Percentiles rank a stretch among this genome's conserved stretches.
phyloP scores from a whole-genome alignment of 805 yeast genomes.

The Saturnispora sekii region DNA sequence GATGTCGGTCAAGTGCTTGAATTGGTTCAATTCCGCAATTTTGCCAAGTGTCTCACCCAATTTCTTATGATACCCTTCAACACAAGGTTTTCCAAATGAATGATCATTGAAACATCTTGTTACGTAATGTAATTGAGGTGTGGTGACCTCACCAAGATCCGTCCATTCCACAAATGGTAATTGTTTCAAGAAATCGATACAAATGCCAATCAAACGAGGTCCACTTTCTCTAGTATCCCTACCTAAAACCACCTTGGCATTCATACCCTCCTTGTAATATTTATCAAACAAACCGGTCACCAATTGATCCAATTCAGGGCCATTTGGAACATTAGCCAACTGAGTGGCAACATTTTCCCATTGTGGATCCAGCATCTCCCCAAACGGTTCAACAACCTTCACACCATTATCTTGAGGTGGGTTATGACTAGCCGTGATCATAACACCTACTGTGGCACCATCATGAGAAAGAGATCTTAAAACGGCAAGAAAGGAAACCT shows the following conservation, averaged over 20 bases:
- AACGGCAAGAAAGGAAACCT: slow-evolving; percentile 75
- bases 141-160: slow-evolving; percentile 69
- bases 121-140: slow-evolving; percentile 90
- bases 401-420: slow-evolving; percentile 91
- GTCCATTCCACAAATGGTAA: slow-evolving; percentile 26
- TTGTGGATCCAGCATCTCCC: slow-evolving; percentile 72
- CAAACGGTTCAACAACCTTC: slow-evolving; percentile 87
- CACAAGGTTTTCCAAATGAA: slow-evolving; percentile 51
- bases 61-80: slow-evolving; percentile 61
- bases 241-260: slow-evolving; percentile 53
- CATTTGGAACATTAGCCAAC: slow-evolving; percentile 58
- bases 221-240: slow-evolving; percentile 88
- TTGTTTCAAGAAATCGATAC: slow-evolving; percentile 47
- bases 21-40: slow-evolving; percentile 29
- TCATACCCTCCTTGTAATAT: slow-evolving; percentile 33
- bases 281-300: slow-evolving; percentile 20
- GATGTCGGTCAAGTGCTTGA: slow-evolving; percentile 25
- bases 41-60: slow-evolving; percentile 43
- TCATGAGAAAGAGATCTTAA: slow-evolving; percentile 64
- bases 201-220: slow-evolving; percentile 47
- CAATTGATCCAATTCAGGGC: slow-evolving; percentile 26
- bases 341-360: slow-evolving; percentile 83
- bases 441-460: slow-evolving; percentile 72
- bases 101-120: slow-evolving; percentile 64
- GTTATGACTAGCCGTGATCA: slow-evolving; percentile 94